Evolutionary conservation across 116 monocot genomes (phyloP), one percentile per base, ranked within the genome.

Genomic region (Dioscorea cayenensis): DNA sequence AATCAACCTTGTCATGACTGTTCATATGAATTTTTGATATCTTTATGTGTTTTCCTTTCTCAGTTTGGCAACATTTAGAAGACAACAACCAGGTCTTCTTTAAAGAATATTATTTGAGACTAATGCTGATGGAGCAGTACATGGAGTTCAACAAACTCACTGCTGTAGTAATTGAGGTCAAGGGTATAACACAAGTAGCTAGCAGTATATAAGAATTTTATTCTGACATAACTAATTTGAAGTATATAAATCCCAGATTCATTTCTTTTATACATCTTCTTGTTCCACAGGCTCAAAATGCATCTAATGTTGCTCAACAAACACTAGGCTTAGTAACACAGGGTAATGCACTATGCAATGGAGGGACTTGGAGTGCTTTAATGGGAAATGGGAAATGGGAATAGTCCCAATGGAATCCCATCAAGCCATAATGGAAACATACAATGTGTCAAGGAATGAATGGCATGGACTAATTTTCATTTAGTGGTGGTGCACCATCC

Each of bases 61-160:
- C 82, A 95, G 95, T 95, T 67, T 95, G 95, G 95, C 89, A 87
- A 66, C 87, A 90, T 70, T 92, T 95, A 72, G 90, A 92, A 75
- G 87, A 92, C 75, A 87, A 92, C 79, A 95, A 95, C 80, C 83
- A 65, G 52, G 90, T 87, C 27, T 95, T 95, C 78, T 95, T 95
- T 63, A 89, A 92, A 70, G 95, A 92, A 28, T 95, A 95, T 81
- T 80, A 89, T 92, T 80, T 85, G 71, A 87, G 92, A 64, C 80
- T 92, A 72, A 77, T 84, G 64, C 83, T 95, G 52, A 95, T 92
- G 72, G 82, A 95, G 64, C 92, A 95, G 80, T 87, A 92, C 48
- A 23, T 80, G 75, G 74, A 85, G 21, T 95, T 92, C 71, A 92
- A 95, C 78, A 80, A 85, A 29, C 29, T 29, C 29, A 29, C 29